phyloP scores from a whole-genome alignment of 345 rosid species.

The Citrus unshiu region DNA sequence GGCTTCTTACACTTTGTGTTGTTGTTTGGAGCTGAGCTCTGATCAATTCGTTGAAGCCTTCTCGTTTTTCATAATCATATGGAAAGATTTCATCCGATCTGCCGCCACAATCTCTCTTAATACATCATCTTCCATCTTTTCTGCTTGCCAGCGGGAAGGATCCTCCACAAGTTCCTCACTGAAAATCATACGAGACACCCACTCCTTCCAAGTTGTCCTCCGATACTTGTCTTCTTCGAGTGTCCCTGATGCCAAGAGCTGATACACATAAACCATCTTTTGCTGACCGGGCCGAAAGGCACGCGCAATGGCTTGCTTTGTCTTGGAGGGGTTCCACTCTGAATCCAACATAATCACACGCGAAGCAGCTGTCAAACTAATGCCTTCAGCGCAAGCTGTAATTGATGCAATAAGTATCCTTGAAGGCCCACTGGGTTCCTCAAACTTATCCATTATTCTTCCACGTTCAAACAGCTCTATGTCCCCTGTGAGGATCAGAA shows the following conservation, averaged over 20 bases:
- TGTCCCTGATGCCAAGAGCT: slow-evolving; percentile 72
- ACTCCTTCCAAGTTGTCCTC: slow-evolving; percentile 96
- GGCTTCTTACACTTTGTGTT: slow-evolving; percentile 6
- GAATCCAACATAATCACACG: slow-evolving; percentile 76
- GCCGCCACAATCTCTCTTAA: slow-evolving; percentile 84
- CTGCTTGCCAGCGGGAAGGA: slow-evolving; percentile 85
- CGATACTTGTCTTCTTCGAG: slow-evolving; percentile 86
- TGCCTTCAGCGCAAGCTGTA: slow-evolving; percentile 94
- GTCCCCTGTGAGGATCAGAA: slow-evolving; percentile 75
- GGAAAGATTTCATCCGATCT: slow-evolving; percentile 80
- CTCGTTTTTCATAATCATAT: slow-evolving; percentile 95
- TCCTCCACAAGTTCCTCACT: slow-evolving; percentile 92
- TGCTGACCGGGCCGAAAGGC: slow-evolving; percentile 93
- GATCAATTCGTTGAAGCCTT: slow-evolving; percentile 78
- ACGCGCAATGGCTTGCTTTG: slow-evolving; percentile 91
- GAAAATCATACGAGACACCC: slow-evolving; percentile 95
- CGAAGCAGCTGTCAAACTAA: slow-evolving; percentile 96
- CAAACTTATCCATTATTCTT: slow-evolving; percentile 74
- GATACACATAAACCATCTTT: slow-evolving; percentile 87
- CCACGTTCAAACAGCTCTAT: slow-evolving; percentile 88
- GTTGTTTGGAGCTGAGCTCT: background rate
- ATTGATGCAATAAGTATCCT: slow-evolving; percentile 78
- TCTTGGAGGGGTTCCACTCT: slow-evolving; percentile 95
- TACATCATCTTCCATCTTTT: slow-evolving; percentile 86
- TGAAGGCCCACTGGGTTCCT: slow-evolving; percentile 62